phyloP scores from a whole-genome alignment of 2,329 filamentous ascomycete species.

The Colletotrichum orchidophilum region DNA sequence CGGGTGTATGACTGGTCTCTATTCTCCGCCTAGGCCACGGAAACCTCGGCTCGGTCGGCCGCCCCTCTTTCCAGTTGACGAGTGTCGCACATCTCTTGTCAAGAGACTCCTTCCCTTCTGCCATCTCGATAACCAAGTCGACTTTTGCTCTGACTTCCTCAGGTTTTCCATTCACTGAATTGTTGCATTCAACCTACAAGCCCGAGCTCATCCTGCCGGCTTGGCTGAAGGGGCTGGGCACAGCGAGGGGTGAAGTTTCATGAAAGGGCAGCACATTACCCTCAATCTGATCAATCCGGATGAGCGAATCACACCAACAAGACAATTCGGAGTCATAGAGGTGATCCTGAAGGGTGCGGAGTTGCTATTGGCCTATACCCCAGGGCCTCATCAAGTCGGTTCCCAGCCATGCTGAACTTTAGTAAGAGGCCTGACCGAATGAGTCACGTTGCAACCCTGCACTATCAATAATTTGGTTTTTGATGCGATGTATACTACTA shows the following conservation, averaged over 20 bases:
- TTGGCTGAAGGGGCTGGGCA: neutral
- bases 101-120: no score
- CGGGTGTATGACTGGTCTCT: no score
- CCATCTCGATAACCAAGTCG: no score
- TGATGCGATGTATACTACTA: neutral
- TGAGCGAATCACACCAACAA: neutral
- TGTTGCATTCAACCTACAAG: neutral
- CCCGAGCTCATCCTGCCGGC: no score
- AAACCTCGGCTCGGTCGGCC: no score
- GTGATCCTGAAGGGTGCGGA: neutral
- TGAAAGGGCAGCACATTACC: neutral
- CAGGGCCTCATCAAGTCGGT: neutral
- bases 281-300: neutral
- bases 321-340: neutral
- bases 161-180: no score
- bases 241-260: neutral
- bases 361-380: neutral
- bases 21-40: no score
- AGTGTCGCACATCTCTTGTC: no score
- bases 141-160: no score
- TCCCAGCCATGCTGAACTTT: neutral
- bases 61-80: no score
- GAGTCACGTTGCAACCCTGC: neutral
- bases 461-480: neutral
- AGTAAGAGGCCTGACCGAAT: neutral